Conservation (phyloP, 495 filamentous ascomycete genomes). For the Aspergillus asperescens region DNA sequence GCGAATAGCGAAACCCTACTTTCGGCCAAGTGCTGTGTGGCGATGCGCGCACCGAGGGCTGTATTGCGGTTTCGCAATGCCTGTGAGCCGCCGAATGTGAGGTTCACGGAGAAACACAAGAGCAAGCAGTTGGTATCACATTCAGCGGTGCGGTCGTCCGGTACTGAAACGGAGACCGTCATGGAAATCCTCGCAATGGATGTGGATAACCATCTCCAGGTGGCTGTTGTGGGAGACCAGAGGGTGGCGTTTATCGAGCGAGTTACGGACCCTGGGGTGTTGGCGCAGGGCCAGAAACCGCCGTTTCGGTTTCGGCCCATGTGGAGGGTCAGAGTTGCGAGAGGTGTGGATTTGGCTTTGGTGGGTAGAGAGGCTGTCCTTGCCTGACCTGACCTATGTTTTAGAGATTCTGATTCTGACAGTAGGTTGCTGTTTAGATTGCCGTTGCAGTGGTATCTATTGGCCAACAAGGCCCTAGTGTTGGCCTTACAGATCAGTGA, state of each 20-base stretch:
- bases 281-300: conserved; percentile 15
- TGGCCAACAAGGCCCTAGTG: neutral
- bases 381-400: neutral
- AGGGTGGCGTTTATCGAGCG: conserved; percentile 10
- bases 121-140: neutral
- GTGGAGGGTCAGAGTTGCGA: conserved; percentile 15
- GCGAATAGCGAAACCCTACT: neutral
- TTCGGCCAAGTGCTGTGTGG: conserved; percentile 14
- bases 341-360: conserved; percentile 17
- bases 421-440: neutral
- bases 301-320: conserved; percentile 18
- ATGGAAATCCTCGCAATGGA: conserved; percentile 14
- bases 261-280: conserved; percentile 6
- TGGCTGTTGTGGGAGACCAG: conserved; percentile 7
- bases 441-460: conserved; percentile 4
- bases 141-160: neutral
- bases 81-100: neutral
- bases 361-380: conserved; percentile 5
- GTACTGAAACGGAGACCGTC: neutral
- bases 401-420: neutral
- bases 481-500: neutral
- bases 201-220: conserved; percentile 15
- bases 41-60: conserved; percentile 8
- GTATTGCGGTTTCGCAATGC: conserved; percentile 15
- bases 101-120: neutral